These are phyloP conservation scores for Fusarium palustre DNA, from an alignment of 2,329 filamentous ascomycete genomes.

Conservation along the genomic window DNA sequence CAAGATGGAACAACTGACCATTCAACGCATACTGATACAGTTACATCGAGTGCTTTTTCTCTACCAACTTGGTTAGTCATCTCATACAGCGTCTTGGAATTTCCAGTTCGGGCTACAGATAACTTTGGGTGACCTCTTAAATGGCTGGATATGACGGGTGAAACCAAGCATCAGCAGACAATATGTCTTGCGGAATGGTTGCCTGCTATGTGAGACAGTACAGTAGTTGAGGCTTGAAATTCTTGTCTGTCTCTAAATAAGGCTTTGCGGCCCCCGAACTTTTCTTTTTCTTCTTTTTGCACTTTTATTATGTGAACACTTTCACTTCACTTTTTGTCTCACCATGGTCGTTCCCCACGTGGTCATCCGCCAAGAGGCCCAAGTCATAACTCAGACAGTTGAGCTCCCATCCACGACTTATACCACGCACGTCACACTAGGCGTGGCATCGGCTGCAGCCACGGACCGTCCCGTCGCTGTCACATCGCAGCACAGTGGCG, in stretches of 20 bases:
- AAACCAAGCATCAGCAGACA: constrained; percentile 42
- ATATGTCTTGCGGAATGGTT: constrained; percentile 28
- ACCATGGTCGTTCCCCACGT: constrained; percentile 30
- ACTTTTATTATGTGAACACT: constrained; percentile 34
- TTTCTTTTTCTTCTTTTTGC: constrained; percentile 18
- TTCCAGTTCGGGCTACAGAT: constrained; percentile 25
- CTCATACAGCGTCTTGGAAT: constrained; percentile 14
- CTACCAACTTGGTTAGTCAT: not conserved
- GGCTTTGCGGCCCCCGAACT: constrained; percentile 18
- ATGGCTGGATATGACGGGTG: constrained; percentile 4
- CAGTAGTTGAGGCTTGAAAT: constrained; percentile 1
- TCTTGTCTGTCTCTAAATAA: constrained; percentile 36
- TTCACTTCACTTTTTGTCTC: constrained; percentile 24
- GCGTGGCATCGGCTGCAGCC: constrained; percentile 29
- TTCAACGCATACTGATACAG: constrained; percentile 24
- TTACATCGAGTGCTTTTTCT: constrained; percentile 23
- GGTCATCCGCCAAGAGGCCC: constrained; percentile 43
- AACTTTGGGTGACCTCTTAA: constrained; percentile 15
- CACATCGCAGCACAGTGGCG: constrained; percentile 27
- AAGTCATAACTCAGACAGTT: constrained; percentile 55
- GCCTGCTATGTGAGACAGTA: constrained; percentile 31
- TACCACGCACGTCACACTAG: constrained; percentile 51
- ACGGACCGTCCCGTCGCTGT: constrained; percentile 29
- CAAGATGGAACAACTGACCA: constrained; percentile 27
- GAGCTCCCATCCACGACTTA: constrained; percentile 52